Percentiles rank a stretch among this genome's conserved stretches.
Conservation (phyloP, 2,329 filamentous ascomycete species). For the Cordyceps cicadae region DNA sequence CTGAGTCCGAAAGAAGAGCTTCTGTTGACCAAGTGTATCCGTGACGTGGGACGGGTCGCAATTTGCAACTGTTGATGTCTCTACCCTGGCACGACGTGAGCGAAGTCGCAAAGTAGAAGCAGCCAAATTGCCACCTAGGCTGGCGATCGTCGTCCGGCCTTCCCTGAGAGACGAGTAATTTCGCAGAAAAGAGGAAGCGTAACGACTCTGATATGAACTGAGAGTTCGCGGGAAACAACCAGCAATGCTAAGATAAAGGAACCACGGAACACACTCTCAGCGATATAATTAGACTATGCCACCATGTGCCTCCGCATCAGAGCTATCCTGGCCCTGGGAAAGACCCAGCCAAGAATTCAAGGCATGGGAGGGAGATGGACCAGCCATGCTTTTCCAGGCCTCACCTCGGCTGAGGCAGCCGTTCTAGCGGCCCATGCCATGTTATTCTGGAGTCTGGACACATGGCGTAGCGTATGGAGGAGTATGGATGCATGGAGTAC, state of each 20-base stretch:
- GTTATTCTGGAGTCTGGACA: constrained; percentile 9
- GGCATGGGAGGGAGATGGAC: constrained; percentile 9
- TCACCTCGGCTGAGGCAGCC: constrained; percentile 11
- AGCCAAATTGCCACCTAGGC: background rate
- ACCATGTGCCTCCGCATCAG: constrained; percentile 9
- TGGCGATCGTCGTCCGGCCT: background rate
- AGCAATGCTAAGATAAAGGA: constrained; percentile 12
- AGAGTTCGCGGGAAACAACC: constrained; percentile 1
- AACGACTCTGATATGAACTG: constrained; percentile 3
- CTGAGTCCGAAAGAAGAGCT: background rate
- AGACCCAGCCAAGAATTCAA: constrained; percentile 5
- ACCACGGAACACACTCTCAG: constrained; percentile 9
- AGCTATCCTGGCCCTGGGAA: constrained; percentile 4
- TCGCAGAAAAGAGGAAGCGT: background rate
- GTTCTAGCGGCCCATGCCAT: constrained; percentile 7
- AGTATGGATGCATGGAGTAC: too few species aligned
- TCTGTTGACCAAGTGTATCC: background rate
- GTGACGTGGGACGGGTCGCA: constrained; percentile 6
- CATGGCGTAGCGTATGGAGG: background rate
- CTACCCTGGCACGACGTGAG: background rate
- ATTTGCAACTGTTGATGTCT: constrained; percentile 5
- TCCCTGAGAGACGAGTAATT: background rate
- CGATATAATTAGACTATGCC: constrained; percentile 12
- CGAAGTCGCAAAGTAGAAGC: background rate
- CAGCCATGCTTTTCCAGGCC: constrained; percentile 1